A percentile compares a stretch with the other conserved stretches of the same genome.
Evolutionary conservation across 2,329 filamentous ascomycete genomes (phyloP).

Genomic region (Diaporthe citri): DNA sequence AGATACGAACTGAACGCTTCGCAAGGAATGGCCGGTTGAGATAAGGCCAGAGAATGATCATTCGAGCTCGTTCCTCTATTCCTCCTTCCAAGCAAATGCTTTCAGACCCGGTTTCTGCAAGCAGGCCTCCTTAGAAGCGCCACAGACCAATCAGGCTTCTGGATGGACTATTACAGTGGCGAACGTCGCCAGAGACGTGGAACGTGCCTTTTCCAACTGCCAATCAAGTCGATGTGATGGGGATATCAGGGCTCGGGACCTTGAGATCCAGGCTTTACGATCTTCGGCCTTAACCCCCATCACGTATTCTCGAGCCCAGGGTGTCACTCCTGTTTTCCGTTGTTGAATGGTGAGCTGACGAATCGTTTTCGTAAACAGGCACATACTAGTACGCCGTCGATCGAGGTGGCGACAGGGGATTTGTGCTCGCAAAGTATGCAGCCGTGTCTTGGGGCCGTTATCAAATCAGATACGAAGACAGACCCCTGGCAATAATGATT

Average conservation of each 20-base stretch:
- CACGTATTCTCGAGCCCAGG: not conserved
- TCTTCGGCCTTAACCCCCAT: not conserved
- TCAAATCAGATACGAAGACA: not conserved
- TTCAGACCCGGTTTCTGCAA: not conserved
- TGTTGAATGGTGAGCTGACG: not conserved
- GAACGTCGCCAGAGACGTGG: not conserved
- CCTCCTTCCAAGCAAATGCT: not conserved
- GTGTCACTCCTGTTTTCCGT: not conserved
- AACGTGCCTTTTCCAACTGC: not conserved
- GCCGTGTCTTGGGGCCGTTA: not conserved
- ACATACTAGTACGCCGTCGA: no score
- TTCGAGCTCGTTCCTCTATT: not conserved
- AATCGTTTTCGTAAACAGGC: not conserved
- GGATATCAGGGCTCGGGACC: not conserved
- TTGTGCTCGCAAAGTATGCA: not conserved
- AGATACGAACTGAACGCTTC: not conserved
- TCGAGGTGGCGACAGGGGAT: not conserved
- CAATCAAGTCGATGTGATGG: not conserved
- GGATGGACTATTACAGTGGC: not conserved
- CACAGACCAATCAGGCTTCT: not conserved
- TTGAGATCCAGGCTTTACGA: no score
- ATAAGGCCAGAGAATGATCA: not conserved
- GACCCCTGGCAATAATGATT: not conserved
- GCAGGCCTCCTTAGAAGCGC: not conserved
- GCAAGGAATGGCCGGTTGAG: no score